Base-by-base conservation (phyloP, 768 basidiomycete species). In the Ramaria sp. region DNA sequence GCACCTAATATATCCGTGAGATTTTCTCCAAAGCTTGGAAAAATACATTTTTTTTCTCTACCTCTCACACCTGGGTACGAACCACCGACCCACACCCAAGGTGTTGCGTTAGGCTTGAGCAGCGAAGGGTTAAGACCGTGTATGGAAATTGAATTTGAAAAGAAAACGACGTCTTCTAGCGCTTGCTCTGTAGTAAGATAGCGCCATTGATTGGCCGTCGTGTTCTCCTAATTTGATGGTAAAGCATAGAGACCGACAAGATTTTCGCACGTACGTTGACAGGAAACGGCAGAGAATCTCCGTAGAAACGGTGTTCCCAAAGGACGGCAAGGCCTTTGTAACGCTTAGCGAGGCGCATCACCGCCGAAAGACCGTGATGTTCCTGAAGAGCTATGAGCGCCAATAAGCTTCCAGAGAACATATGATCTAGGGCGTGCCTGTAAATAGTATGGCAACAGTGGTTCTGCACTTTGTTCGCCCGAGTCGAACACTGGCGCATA, bases 271-370 rank as follows among this genome's bases (percentile, higher is more conserved):
- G 54, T 48, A 76, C 74, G 59, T 74, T 74, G 9, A 76, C 70
- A 1, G 71, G 70, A 56, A 77, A 77, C 0, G 76, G 74, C 6
- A 70, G 64, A 0, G 74, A 76, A 32, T 67, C 69, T 12, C 76
- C 76, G 58, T 77, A 77, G 56, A 65, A 76, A 5, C 76, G 66
- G 59, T 77, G 76, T 56, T 77, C 76, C 76, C 75, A 77, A 5
- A 77, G 61, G 32, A 76, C 71, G 0, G 74, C 75, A 8, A 76
- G 42, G 3, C 76, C 76, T 3, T 69, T 67, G 60, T 73, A 75
- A 43, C 73, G 63, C 57, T 73, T 72, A 4, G 75, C 74, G 6
- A 75, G 62, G 6, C 67, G 71, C 74, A 76, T 77, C 1, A 70
- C 69, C 0, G 73, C 72, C 0, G 75, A 76, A 13, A 74, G 65